phyloP scores from a whole-genome alignment of 495 filamentous ascomycete genomes.

The Neurospora sp. region DNA sequence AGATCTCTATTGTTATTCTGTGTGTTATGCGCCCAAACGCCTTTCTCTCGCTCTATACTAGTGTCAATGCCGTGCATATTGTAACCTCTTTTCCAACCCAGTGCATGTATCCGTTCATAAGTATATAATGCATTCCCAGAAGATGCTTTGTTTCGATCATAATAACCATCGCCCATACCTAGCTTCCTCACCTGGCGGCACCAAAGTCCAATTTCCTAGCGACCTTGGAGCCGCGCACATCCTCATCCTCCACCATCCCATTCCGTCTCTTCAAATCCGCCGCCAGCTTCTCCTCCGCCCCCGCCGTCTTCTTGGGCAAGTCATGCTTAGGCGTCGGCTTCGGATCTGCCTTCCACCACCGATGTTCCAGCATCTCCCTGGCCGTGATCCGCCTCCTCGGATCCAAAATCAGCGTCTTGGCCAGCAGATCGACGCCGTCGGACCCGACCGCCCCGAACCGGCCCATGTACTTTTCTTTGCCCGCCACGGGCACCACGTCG shows the following conservation, averaged over 20 bases:
- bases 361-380: conserved; percentile 63
- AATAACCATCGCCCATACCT: background rate
- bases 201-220: conserved; percentile 85
- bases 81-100: background rate
- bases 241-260: conserved; percentile 59
- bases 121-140: background rate
- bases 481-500: conserved; percentile 49
- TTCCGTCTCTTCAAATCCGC: conserved; percentile 73
- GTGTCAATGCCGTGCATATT: background rate
- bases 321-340: conserved; percentile 75
- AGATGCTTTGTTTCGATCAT: background rate
- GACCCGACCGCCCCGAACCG: conserved; percentile 68
- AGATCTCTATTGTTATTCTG: background rate
- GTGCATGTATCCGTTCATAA: background rate
- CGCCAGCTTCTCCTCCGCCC: conserved; percentile 64
- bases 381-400: conserved; percentile 74
- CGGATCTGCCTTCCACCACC: conserved; percentile 80
- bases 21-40: background rate
- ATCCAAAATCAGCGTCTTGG: conserved; percentile 77
- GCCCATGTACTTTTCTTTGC: conserved; percentile 55
- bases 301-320: conserved; percentile 55
- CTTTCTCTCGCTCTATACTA: background rate
- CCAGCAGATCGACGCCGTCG: conserved; percentile 76
- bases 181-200: conserved; percentile 33
- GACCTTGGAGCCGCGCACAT: conserved; percentile 50